phyloP scores from a whole-genome alignment of 176 grass and related monocot species.

The Oryza meyeriana region DNA sequence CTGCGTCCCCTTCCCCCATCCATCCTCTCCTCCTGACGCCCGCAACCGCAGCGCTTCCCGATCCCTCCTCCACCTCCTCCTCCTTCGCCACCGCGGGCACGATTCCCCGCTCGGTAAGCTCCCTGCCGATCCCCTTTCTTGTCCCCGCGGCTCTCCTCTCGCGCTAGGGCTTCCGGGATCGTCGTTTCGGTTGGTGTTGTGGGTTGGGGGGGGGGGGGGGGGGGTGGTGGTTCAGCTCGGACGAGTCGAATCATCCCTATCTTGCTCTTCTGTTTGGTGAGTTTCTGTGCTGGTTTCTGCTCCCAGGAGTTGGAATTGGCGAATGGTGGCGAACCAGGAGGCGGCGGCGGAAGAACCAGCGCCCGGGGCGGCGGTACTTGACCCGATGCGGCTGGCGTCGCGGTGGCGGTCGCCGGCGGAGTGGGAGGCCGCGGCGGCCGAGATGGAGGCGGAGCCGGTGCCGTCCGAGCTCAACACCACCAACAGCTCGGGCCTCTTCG shows the following conservation, averaged over 20 bases:
- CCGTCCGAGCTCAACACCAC: conserved; percentile 89
- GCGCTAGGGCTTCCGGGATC: conserved; percentile 19
- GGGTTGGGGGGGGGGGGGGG: too few relatives aligned
- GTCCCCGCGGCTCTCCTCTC: not conserved
- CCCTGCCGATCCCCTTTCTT: not conserved
- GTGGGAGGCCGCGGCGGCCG: conserved; percentile 50
- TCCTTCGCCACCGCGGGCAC: not conserved
- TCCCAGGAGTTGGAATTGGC: conserved; percentile 13
- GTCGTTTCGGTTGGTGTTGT: not conserved
- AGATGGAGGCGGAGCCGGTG: conserved; percentile 62
- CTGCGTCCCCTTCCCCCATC: not conserved
- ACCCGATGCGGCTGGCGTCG: conserved; percentile 61
- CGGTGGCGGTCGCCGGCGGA: conserved; percentile 65
- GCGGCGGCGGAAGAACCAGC: not conserved
- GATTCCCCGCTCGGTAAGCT: conserved; percentile 33
- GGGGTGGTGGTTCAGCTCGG: too few relatives aligned
- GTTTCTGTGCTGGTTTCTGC: not conserved
- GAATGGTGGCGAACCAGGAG: conserved; percentile 55
- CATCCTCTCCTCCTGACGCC: not conserved
- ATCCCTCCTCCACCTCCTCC: not conserved
- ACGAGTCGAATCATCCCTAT: too few relatives aligned
- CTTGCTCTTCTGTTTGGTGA: too few relatives aligned
- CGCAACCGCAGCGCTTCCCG: not conserved
- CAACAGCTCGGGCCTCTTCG: conserved; percentile 94
- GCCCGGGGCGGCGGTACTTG: conserved; percentile 30